A percentile compares a stretch with the other conserved stretches of the same genome.
Evolutionary conservation across 2,329 filamentous ascomycete species (phyloP).

Genomic region (Calonectria montana): DNA sequence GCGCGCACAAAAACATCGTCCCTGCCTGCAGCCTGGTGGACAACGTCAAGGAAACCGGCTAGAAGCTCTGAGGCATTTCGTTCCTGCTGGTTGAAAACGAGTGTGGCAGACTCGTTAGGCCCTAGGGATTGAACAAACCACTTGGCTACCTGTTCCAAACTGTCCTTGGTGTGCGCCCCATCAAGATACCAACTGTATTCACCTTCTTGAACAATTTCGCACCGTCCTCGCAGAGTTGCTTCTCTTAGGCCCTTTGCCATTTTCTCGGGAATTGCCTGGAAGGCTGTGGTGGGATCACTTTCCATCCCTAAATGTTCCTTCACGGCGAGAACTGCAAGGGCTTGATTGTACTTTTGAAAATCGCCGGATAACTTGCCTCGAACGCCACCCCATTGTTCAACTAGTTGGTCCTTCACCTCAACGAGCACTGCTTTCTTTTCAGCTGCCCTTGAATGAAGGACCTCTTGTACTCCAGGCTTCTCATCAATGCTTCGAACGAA

Average conservation of each 20-base stretch:
- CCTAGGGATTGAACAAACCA: slow-evolving; percentile 76
- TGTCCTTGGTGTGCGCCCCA: slow-evolving; percentile 89
- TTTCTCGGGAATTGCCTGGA: slow-evolving; percentile 46
- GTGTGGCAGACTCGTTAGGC: slow-evolving; percentile 53
- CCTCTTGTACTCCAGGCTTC: slow-evolving; percentile 55
- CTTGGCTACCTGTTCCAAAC: slow-evolving; percentile 77
- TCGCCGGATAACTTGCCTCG: slow-evolving; percentile 57
- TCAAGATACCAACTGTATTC: slow-evolving; percentile 82
- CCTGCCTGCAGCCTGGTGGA: slow-evolving; percentile 53
- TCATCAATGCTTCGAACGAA: slow-evolving; percentile 48
- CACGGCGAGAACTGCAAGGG: slow-evolving; percentile 66
- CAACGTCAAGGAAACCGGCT: slow-evolving; percentile 68
- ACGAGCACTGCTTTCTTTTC: slow-evolving; percentile 64
- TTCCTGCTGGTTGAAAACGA: slow-evolving; percentile 95
- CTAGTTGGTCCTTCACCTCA: slow-evolving; percentile 53
- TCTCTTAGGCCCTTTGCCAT: slow-evolving; percentile 74
- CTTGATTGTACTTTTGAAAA: slow-evolving; percentile 70
- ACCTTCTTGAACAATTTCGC: slow-evolving; percentile 71
- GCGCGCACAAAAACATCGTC: slow-evolving; percentile 73
- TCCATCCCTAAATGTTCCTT: slow-evolving; percentile 63
- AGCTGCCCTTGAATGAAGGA: slow-evolving; percentile 68
- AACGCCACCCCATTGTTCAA: slow-evolving; percentile 56
- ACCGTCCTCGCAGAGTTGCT: slow-evolving; percentile 80
- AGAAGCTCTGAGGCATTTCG: slow-evolving; percentile 78
- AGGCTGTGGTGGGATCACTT: slow-evolving; percentile 31